These are phyloP conservation scores for Lagenaria siceraria DNA, from an alignment of 306 rosid species.

Conservation along the genomic window DNA sequence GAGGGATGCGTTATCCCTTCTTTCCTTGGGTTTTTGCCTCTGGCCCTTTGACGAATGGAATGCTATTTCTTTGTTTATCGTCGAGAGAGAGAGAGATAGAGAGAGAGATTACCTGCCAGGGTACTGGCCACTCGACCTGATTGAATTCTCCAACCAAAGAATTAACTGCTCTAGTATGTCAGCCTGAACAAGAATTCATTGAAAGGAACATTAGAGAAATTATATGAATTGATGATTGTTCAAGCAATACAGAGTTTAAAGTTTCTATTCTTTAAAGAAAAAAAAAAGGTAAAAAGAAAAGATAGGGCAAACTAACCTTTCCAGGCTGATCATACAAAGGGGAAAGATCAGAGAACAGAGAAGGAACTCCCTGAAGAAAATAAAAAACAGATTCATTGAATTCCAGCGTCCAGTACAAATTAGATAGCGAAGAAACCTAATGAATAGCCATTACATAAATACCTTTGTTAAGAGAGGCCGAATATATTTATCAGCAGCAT, in stretches of 20 bases:
- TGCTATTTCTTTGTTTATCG: no score
- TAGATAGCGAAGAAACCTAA: constrained; percentile 6
- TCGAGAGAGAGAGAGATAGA: no score
- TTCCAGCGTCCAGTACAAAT: constrained; percentile 5
- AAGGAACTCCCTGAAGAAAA: constrained; percentile 84
- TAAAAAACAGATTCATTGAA: constrained; percentile 6
- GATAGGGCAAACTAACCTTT: constrained; percentile 41
- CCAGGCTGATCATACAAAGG: constrained; percentile 84
- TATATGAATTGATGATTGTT: neutral
- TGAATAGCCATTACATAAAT: constrained; percentile 2
- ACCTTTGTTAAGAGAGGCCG: constrained; percentile 96
- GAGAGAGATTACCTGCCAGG: constrained; percentile 53
- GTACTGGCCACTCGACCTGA: constrained; percentile 42
- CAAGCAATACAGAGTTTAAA: neutral
- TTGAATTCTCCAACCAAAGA: constrained; percentile 64
- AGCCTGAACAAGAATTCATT: constrained; percentile 44
- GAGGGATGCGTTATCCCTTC: neutral
- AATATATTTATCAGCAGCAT: constrained; percentile 77
- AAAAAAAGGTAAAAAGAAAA: constrained; percentile 3
- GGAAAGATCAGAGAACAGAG: constrained; percentile 89
- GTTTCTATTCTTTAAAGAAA: neutral
- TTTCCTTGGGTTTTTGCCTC: no score
- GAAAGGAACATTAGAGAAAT: neutral
- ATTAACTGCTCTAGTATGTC: constrained; percentile 87
- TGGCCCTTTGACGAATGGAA: no score